phyloP scores from a whole-genome alignment of 192 early-diverging fungal genomes.

The Coemansia sp. region DNA sequence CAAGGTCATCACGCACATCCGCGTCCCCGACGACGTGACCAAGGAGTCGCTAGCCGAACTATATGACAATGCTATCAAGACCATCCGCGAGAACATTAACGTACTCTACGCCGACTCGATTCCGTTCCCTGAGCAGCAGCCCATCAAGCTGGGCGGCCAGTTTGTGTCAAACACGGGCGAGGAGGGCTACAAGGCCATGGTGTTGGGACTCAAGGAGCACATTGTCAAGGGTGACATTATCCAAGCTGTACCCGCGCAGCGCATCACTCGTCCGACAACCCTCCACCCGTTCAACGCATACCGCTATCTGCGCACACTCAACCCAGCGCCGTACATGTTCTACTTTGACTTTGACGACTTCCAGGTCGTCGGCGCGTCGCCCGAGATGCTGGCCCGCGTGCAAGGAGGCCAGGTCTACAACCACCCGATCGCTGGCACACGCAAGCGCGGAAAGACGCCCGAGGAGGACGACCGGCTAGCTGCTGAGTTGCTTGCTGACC shows the following conservation, averaged over 20 bases:
- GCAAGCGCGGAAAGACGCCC: slow-evolving; percentile 80
- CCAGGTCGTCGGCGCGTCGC: slow-evolving; percentile 95
- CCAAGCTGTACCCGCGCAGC: slow-evolving; percentile 95
- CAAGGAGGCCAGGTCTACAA: slow-evolving; percentile 78
- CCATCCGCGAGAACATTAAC: slow-evolving; percentile 68
- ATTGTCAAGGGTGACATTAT: slow-evolving; percentile 97
- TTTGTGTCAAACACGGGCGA: slow-evolving; percentile 88
- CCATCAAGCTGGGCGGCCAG: slow-evolving; percentile 65
- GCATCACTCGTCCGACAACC: slow-evolving; percentile 80
- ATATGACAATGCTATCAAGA: slow-evolving; percentile 69
- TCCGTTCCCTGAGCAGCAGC: slow-evolving; percentile 78
- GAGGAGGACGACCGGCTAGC: slow-evolving; percentile 92
- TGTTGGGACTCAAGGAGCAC: slow-evolving; percentile 81
- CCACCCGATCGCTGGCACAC: slow-evolving; percentile 98
- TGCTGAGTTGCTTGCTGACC: slow-evolving; percentile 82
- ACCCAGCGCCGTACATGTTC: slow-evolving; percentile 99
- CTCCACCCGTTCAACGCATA: slow-evolving; percentile 99
- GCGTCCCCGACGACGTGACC: slow-evolving; percentile 60
- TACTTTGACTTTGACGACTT: slow-evolving; percentile 94
- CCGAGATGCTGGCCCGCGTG: slow-evolving; percentile 97
- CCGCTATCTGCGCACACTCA: slow-evolving; percentile 88
- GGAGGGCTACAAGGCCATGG: slow-evolving; percentile 88
- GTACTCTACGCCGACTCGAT: slow-evolving; percentile 69
- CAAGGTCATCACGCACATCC: slow-evolving; percentile 89
- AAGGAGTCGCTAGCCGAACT: slow-evolving; percentile 55